Conservation (phyloP, 306 rosid genomes). For the Inga laurina region DNA sequence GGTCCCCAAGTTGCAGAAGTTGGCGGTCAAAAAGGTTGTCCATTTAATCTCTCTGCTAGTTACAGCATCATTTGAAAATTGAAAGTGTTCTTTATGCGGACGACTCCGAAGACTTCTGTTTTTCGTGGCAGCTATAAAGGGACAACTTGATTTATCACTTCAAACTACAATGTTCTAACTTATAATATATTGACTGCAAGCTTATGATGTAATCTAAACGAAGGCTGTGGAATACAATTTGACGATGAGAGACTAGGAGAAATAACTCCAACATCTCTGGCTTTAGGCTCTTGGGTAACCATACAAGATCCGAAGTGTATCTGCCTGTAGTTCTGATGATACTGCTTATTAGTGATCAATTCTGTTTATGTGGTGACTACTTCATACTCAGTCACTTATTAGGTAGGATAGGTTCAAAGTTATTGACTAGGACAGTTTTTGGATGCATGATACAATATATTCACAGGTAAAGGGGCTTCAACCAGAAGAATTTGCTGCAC, state of each 20-base stretch:
- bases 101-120: background rate
- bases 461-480: slow-evolving; percentile 72
- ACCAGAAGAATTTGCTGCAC: slow-evolving; percentile 87
- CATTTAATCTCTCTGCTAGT: background rate
- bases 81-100: background rate
- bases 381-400: background rate
- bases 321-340: slow-evolving; percentile 5
- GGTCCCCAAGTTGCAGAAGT: slow-evolving; percentile 92
- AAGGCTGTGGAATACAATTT: background rate
- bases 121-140: background rate
- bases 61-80: background rate
- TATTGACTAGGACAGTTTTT: background rate
- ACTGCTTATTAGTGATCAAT: background rate
- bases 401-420: slow-evolving; percentile 5
- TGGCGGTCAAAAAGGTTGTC: slow-evolving; percentile 85
- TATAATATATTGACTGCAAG: background rate
- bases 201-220: slow-evolving; percentile 1
- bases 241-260: slow-evolving; percentile 2
- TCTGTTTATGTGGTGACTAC: slow-evolving; percentile 3
- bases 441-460: slow-evolving; percentile 4
- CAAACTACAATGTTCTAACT: background rate
- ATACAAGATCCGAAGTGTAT: background rate
- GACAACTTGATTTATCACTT: slow-evolving; percentile 15
- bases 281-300: background rate
- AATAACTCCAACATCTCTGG: background rate